Evolutionary conservation across 164 flowering plant species (phyloP).

Genomic region (Kalanchoe fedtschenkoi): DNA sequence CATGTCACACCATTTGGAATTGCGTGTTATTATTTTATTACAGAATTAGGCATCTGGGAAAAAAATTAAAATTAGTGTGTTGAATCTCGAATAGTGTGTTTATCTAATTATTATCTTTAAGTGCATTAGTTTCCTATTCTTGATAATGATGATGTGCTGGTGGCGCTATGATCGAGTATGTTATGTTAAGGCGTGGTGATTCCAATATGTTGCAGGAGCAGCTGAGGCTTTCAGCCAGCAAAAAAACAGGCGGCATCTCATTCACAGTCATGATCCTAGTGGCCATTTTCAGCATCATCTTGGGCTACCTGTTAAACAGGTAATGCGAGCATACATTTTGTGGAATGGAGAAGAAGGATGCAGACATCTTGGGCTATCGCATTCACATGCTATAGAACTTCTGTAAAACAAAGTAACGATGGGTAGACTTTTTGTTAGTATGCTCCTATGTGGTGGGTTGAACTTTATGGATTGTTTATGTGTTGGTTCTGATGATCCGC

Average conservation of each 20-base stretch:
- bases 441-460: neutral
- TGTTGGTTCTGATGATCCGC: neutral
- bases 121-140: too few relatives aligned
- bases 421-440: neutral
- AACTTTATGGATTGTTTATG: neutral
- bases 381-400: neutral
- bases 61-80: too few relatives aligned
- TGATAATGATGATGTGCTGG: too few relatives aligned
- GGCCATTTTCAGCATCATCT: slow-evolving; percentile 1
- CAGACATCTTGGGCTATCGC: neutral
- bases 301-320: slow-evolving; percentile 3
- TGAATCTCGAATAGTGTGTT: too few relatives aligned
- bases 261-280: slow-evolving; percentile 1
- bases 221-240: neutral
- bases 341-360: neutral
- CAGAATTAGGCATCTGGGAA: too few relatives aligned
- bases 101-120: too few relatives aligned
- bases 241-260: slow-evolving; percentile 2
- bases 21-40: too few relatives aligned
- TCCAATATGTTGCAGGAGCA: neutral
- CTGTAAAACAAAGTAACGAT: neutral
- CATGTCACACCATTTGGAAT: too few relatives aligned
- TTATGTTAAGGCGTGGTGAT: neutral
- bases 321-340: neutral
- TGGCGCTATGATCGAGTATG: too few relatives aligned